A percentile compares a stretch with the other conserved stretches of the same genome.
Conservation (phyloP, 192 early-diverging fungal species). For the Coemansia sp. region DNA sequence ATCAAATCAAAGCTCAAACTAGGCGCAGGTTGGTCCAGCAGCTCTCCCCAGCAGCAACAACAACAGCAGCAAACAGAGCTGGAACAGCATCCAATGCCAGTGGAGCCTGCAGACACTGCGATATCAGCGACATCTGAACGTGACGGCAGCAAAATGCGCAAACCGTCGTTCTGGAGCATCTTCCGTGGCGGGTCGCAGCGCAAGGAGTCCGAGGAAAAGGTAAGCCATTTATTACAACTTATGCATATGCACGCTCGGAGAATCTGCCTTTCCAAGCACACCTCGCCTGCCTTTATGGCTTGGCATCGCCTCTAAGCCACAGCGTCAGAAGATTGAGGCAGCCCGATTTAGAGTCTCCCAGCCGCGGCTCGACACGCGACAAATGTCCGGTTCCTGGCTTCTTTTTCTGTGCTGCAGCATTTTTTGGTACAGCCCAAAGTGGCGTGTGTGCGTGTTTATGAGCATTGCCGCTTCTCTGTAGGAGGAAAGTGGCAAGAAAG, state of each 20-base stretch:
- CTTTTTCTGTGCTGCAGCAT: neutral
- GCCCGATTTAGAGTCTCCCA: no score
- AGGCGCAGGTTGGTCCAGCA: slow-evolving; percentile 1
- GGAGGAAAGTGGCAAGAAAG: neutral
- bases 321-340: no score
- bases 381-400: neutral
- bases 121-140: slow-evolving; percentile 15
- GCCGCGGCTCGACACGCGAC: no score
- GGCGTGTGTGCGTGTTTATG: no score
- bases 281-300: neutral
- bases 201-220: slow-evolving; percentile 50
- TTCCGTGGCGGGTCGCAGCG: slow-evolving; percentile 41
- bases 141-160: slow-evolving; percentile 53
- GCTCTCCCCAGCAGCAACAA: slow-evolving; percentile 5
- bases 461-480: no score
- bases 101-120: neutral
- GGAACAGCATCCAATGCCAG: neutral
- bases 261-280: no score
- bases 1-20: slow-evolving; percentile 5
- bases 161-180: slow-evolving; percentile 54
- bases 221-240: slow-evolving; percentile 14
- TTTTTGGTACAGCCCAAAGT: no score
- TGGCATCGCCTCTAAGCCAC: neutral
- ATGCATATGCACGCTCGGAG: slow-evolving; percentile 6
- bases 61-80: neutral